Evolutionary conservation across 495 filamentous ascomycete species (phyloP).

Genomic region (Hypomontagnella monticulosa): DNA sequence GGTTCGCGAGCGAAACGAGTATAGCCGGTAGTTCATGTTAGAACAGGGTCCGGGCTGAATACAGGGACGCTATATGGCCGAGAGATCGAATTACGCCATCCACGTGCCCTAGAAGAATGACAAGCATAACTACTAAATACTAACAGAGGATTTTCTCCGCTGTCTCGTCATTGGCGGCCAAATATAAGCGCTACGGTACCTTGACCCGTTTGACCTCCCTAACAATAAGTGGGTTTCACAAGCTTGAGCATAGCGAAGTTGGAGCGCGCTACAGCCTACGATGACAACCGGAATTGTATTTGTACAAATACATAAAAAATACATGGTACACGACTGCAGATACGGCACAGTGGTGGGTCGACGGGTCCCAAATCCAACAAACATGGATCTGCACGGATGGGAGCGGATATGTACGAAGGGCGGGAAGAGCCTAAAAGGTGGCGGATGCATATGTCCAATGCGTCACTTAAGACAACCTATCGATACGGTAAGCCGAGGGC

Average conservation of each 20-base stretch:
- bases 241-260: too few relatives aligned
- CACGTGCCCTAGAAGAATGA: conserved; percentile 31
- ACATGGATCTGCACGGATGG: conserved; percentile 45
- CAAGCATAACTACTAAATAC: conserved; percentile 5
- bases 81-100: conserved; percentile 34
- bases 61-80: conserved; percentile 14
- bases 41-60: neutral
- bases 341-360: conserved; percentile 38
- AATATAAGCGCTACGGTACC: conserved; percentile 18
- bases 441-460: conserved; percentile 42
- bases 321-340: conserved; percentile 32
- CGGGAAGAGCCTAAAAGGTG: conserved; percentile 47
- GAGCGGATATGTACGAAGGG: conserved; percentile 46
- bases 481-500: conserved; percentile 35
- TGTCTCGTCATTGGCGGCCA: conserved; percentile 14
- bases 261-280: too few relatives aligned
- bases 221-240: conserved; percentile 26
- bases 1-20: too few relatives aligned
- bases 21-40: too few relatives aligned
- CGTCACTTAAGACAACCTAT: conserved; percentile 32
- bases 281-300: neutral
- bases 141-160: conserved; percentile 13
- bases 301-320: neutral
- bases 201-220: neutral
- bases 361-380: conserved; percentile 39